These are phyloP conservation scores for Yamadazyma ubonensis DNA, from an alignment of 805 yeast species.

Conservation along the genomic window DNA sequence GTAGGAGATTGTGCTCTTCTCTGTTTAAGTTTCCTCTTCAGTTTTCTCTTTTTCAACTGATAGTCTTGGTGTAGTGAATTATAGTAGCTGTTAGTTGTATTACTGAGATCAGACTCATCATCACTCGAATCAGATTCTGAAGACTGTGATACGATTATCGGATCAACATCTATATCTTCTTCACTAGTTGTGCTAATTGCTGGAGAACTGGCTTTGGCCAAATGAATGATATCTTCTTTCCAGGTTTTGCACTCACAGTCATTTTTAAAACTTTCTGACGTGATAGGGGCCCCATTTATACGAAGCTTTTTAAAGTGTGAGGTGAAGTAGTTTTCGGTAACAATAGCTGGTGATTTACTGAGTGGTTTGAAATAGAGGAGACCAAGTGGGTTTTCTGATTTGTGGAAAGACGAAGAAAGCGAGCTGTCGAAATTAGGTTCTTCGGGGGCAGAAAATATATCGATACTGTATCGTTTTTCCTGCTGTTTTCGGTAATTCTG, in stretches of 20 bases:
- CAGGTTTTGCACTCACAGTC: too few species aligned
- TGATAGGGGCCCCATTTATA: constrained; percentile 38
- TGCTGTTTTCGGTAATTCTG: constrained; percentile 32
- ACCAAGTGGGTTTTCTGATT: constrained; percentile 18
- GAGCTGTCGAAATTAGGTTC: constrained; percentile 15
- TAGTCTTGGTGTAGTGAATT: constrained; percentile 16
- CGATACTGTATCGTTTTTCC: constrained; percentile 15
- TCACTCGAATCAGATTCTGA: constrained; percentile 14
- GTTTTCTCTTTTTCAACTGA: constrained; percentile 16
- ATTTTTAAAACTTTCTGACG: constrained; percentile 20
- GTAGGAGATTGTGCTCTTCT: constrained; percentile 26
- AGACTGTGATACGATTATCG: constrained; percentile 9
- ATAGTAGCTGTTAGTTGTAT: constrained; percentile 17
- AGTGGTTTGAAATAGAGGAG: constrained; percentile 15
- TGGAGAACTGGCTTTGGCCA: neutral
- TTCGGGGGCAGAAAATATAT: constrained; percentile 12
- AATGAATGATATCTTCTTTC: neutral
- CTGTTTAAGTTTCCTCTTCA: constrained; percentile 4
- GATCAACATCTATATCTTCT: constrained; percentile 5
- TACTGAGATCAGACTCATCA: constrained; percentile 6
- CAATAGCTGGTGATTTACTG: constrained; percentile 38
- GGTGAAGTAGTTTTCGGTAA: constrained; percentile 31
- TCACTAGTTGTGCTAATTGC: constrained; percentile 2
- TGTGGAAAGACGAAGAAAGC: constrained; percentile 14
- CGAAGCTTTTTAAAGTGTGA: constrained; percentile 44